Evolutionary conservation across 2,329 filamentous ascomycete genomes (phyloP).

Genomic region (Penicillium crustosum): DNA sequence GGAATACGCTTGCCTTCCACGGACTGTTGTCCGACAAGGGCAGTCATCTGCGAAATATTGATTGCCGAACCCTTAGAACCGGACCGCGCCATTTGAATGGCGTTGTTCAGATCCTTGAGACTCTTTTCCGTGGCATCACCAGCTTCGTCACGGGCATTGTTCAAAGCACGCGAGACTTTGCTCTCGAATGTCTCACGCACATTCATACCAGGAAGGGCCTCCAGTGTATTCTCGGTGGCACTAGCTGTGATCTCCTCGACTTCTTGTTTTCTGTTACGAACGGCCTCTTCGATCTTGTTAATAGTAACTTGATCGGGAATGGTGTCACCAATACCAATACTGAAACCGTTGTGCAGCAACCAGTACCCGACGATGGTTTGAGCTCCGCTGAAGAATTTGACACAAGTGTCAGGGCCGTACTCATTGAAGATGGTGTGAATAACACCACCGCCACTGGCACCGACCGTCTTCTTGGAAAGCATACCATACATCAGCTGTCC

Average conservation of each 20-base stretch:
- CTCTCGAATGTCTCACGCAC: slow-evolving; percentile 97
- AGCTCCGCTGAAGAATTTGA: slow-evolving; percentile 93
- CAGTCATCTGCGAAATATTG: slow-evolving; percentile 99
- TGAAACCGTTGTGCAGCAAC: slow-evolving; percentile 94
- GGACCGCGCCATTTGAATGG: slow-evolving; percentile 91
- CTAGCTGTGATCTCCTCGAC: slow-evolving; percentile 72
- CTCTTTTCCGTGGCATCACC: slow-evolving; percentile 89
- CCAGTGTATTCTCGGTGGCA: slow-evolving; percentile 83
- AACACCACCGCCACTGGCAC: slow-evolving; percentile 84
- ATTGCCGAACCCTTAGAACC: slow-evolving; percentile 98
- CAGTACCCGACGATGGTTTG: slow-evolving; percentile 97
- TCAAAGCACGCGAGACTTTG: slow-evolving; percentile 90
- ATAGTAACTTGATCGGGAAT: slow-evolving; percentile 88
- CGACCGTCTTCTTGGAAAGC: slow-evolving; percentile 89
- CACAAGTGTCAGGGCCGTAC: slow-evolving; percentile 78
- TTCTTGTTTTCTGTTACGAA: slow-evolving; percentile 76
- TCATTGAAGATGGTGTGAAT: slow-evolving; percentile 97
- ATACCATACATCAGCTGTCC: slow-evolving; percentile 90
- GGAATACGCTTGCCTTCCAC: slow-evolving; percentile 98
- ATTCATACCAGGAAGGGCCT: slow-evolving; percentile 97
- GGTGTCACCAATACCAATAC: slow-evolving; percentile 97
- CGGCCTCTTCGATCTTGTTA: slow-evolving; percentile 76
- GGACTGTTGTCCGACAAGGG: slow-evolving; percentile 94
- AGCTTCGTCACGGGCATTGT: slow-evolving; percentile 93
- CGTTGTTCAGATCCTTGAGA: slow-evolving; percentile 94